A percentile compares a stretch with the other conserved stretches of the same genome.
Conservation (phyloP, 805 yeast genomes). For the Wickerhamiella australiensis region DNA sequence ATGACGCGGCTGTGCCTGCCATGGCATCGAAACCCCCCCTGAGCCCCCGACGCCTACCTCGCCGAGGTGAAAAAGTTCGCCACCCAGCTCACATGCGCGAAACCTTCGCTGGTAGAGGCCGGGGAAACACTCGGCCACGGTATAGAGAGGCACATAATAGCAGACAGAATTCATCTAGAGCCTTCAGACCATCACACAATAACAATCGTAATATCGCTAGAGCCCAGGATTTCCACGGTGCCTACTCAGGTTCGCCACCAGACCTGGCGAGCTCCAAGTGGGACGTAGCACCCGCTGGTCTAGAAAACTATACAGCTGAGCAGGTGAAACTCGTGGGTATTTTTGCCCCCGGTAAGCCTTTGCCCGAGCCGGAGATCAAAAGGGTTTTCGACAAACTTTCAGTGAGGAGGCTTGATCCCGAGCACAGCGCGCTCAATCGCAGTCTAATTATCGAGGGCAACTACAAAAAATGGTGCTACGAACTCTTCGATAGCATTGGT, state of each 20-base stretch:
- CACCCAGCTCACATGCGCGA: background rate
- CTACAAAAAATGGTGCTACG: background rate
- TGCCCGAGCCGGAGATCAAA: background rate
- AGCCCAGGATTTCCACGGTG: background rate
- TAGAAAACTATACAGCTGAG: constrained; percentile 57
- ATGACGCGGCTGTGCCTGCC: no score
- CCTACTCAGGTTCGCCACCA: background rate
- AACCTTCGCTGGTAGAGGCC: background rate
- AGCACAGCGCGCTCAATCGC: background rate
- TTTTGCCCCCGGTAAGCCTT: constrained; percentile 27
- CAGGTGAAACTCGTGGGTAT: constrained; percentile 66
- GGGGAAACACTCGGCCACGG: background rate
- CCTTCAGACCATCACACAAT: background rate
- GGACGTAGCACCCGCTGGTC: constrained; percentile 62
- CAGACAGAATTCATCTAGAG: background rate
- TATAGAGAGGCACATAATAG: background rate
- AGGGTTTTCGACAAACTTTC: background rate
- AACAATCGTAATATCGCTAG: background rate
- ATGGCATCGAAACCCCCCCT: no score
- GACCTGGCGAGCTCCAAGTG: constrained; percentile 37
- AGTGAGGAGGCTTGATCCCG: background rate
- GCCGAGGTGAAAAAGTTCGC: background rate
- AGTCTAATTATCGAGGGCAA: background rate
- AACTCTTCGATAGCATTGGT: background rate
- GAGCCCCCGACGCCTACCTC: no score